phyloP scores from a whole-genome alignment of 2,329 filamentous ascomycete species.

The Pseudogymnoascus sp. region DNA sequence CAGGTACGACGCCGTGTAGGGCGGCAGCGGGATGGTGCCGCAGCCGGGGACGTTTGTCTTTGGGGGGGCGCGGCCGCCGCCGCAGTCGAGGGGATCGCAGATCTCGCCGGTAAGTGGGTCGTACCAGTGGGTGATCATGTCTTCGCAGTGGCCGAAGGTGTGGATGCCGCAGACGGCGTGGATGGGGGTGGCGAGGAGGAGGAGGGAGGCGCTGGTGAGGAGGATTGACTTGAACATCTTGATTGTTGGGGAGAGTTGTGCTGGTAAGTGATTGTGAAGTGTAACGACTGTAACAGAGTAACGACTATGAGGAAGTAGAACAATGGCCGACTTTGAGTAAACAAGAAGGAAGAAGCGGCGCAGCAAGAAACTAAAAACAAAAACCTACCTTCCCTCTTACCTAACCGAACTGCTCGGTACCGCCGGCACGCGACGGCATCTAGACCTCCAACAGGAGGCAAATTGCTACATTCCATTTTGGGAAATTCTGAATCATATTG shows the following conservation, averaged over 20 bases:
- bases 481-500: not conserved
- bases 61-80: slow-evolving; percentile 13
- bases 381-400: not conserved
- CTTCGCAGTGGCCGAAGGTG: slow-evolving; percentile 11
- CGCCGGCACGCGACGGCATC: not conserved
- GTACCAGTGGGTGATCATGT: slow-evolving; percentile 18
- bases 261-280: not conserved
- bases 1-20: not conserved
- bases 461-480: not conserved
- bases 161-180: not conserved
- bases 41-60: slow-evolving; percentile 7
- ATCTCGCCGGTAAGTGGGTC: slow-evolving; percentile 19
- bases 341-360: not conserved
- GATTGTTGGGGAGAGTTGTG: not conserved
- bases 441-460: not conserved
- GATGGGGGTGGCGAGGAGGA: not conserved
- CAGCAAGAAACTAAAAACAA: not conserved
- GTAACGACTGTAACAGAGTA: not conserved
- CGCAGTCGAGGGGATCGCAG: slow-evolving; percentile 21
- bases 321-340: not conserved
- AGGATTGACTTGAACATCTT: slow-evolving; percentile 9
- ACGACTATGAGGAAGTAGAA: not conserved
- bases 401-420: not conserved
- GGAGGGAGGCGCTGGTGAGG: not conserved
- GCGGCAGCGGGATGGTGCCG: not conserved